Percentiles rank a stretch among this genome's conserved stretches.
These are phyloP conservation scores for Lentinula boryana DNA, from an alignment of 768 basidiomycete genomes.

Conservation along the genomic window DNA sequence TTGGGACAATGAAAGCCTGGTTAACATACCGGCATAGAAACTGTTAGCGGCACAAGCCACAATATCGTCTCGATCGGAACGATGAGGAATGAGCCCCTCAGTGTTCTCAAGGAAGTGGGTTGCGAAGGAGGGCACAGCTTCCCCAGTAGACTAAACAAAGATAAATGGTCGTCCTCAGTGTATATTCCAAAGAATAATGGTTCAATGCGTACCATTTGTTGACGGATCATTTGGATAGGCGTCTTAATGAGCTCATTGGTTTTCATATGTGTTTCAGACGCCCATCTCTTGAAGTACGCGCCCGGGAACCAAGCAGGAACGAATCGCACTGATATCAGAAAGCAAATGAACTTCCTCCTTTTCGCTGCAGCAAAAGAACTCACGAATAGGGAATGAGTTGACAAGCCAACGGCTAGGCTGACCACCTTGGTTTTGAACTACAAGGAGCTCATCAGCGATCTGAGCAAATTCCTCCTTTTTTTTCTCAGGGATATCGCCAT, in stretches of 20 bases:
- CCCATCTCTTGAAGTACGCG: conserved; percentile 29
- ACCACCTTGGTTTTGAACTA: neutral
- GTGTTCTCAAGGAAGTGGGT: conserved; percentile 6
- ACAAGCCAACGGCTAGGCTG: conserved; percentile 7
- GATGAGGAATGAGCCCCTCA: neutral
- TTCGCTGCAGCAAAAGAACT: neutral
- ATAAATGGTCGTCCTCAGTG: neutral
- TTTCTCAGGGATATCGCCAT: conserved; percentile 6
- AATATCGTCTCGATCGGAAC: neutral
- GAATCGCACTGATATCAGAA: conserved; percentile 10
- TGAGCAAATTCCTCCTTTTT: conserved; percentile 7
- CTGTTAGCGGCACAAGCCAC: neutral
- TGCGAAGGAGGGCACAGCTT: conserved; percentile 8
- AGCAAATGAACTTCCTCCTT: neutral
- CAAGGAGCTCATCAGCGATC: conserved; percentile 4
- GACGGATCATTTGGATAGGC: conserved; percentile 25
- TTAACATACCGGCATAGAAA: neutral
- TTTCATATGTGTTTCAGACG: conserved; percentile 18
- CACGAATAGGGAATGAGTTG: conserved; percentile 19
- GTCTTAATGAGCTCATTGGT: conserved; percentile 22
- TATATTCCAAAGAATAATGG: neutral
- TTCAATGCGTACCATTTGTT: conserved; percentile 25
- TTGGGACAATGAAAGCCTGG: neutral
- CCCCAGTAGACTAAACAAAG: conserved; percentile 10
- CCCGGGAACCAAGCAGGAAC: conserved; percentile 35